Evolutionary conservation across 371 early-diverging fungal species (phyloP).

Genomic region (Lichtheimia ornata): DNA sequence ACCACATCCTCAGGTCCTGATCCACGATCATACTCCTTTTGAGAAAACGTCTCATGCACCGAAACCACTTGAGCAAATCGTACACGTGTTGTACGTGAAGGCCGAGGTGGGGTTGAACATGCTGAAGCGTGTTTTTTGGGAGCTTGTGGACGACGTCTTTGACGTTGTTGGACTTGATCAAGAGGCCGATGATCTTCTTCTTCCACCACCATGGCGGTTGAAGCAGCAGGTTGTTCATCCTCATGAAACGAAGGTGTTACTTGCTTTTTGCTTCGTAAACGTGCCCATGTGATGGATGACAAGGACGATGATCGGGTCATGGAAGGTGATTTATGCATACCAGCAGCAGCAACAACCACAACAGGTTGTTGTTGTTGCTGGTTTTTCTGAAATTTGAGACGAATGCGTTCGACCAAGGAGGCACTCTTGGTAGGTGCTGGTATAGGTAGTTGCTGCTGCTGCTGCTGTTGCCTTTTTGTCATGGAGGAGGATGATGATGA

Average conservation of each 20-base stretch:
- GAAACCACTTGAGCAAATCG: constrained; percentile 25
- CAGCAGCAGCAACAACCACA: too few relatives aligned
- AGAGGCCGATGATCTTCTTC: background rate
- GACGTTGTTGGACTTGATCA: constrained; percentile 2
- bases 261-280: too few relatives aligned
- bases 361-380: background rate
- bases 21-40: constrained; percentile 68
- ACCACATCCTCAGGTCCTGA: constrained; percentile 59
- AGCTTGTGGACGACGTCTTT: constrained; percentile 2
- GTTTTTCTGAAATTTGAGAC: constrained; percentile 18
- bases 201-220: too few relatives aligned
- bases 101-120: background rate
- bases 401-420: constrained; percentile 15
- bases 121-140: background rate
- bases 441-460: too few relatives aligned
- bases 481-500: too few relatives aligned
- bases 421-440: constrained; percentile 12
- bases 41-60: constrained; percentile 65
- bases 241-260: too few relatives aligned
- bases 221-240: too few relatives aligned
- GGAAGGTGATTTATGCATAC: too few relatives aligned
- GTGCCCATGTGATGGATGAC: too few relatives aligned
- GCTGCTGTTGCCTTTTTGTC: too few relatives aligned
- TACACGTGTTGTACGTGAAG: constrained; percentile 10
- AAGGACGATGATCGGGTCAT: too few relatives aligned